These are phyloP conservation scores for Ganoderma multipileum DNA, from an alignment of 1,284 basidiomycete genomes.

Conservation along the genomic window DNA sequence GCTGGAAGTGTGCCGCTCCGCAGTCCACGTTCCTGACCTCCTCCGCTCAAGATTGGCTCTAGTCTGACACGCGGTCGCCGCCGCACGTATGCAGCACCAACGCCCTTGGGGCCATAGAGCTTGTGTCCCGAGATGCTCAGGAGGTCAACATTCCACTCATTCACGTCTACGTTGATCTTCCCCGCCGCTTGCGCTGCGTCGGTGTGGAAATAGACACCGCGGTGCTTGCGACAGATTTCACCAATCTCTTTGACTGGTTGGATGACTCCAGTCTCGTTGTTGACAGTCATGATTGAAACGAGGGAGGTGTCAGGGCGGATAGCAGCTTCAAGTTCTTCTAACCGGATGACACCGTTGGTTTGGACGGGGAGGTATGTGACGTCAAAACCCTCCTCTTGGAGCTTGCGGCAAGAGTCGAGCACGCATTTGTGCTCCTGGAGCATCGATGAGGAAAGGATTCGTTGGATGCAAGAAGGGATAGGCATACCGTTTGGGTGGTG, in stretches of 20 bases:
- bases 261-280: slow-evolving; percentile 99
- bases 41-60: slow-evolving; percentile 95
- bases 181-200: slow-evolving; percentile 97
- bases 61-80: slow-evolving; percentile 92
- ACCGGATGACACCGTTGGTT: slow-evolving; percentile 79
- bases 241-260: slow-evolving; percentile 98
- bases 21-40: slow-evolving; percentile 97
- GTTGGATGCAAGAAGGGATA: background rate
- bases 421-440: slow-evolving; percentile 98
- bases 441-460: background rate
- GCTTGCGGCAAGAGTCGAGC: slow-evolving; percentile 94
- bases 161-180: slow-evolving; percentile 92
- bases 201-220: slow-evolving; percentile 95
- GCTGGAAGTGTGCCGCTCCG: slow-evolving; percentile 94
- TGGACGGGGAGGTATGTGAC: slow-evolving; percentile 97
- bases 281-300: slow-evolving; percentile 95
- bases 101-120: slow-evolving; percentile 97
- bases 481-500: slow-evolving; percentile 86
- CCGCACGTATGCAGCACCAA: slow-evolving; percentile 95
- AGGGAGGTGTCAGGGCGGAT: slow-evolving; percentile 43
- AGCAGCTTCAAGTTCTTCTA: slow-evolving; percentile 46
- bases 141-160: slow-evolving; percentile 94
- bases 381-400: slow-evolving; percentile 97
- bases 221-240: slow-evolving; percentile 79
- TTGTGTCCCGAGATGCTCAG: slow-evolving; percentile 99